Evolutionary conservation across 2,329 filamentous ascomycete genomes (phyloP), one percentile per base, ranked within the genome.

Genomic region (Penicillium sp.): DNA sequence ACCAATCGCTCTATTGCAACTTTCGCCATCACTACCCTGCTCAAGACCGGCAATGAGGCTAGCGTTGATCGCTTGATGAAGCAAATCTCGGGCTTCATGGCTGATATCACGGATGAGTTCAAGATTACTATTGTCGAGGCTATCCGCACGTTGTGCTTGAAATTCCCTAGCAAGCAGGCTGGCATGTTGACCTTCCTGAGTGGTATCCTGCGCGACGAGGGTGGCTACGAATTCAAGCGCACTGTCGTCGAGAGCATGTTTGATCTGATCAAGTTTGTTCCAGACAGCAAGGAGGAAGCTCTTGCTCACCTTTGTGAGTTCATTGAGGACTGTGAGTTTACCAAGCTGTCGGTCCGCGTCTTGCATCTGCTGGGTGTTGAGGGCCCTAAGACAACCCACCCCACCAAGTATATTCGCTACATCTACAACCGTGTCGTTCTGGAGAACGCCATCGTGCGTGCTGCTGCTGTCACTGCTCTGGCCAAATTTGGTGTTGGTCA

Each of bases 71-170:
- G 92, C 37, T 70, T 98, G 51, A 95, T 98, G 88, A 95, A 95
- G 76, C 89, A 96, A 65, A 96, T 98, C 47, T 88, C 87, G 15
- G 84, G 85, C 26, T 95, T 98, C 72, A 96, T 98, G 92, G 86
- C 89, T 3, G 92, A 96, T 67, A 96, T 96, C 51, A 95, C 90
- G 5, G 92, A 98, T 60, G 92, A 98, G 66, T 98, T 98, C 75
- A 98, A 96, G 75, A 95, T 98, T 52, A 98, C 92, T n/a, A 95
- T 98, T 57, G 90, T 98, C 29, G 92, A 98, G 66, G 92, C 92
- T 28, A 95, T 98, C 59, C 84, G 92, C 44, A 96, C 92, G 3
- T 72, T 98, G 27, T 96, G 90, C 64, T 74, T 98, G 54, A 98
- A 98, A 70, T 98, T 98, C 71, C 92, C 92, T 22, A 89, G 79